Evolutionary conservation across 805 yeast species (phyloP).

Genomic region (Candida montana): DNA sequence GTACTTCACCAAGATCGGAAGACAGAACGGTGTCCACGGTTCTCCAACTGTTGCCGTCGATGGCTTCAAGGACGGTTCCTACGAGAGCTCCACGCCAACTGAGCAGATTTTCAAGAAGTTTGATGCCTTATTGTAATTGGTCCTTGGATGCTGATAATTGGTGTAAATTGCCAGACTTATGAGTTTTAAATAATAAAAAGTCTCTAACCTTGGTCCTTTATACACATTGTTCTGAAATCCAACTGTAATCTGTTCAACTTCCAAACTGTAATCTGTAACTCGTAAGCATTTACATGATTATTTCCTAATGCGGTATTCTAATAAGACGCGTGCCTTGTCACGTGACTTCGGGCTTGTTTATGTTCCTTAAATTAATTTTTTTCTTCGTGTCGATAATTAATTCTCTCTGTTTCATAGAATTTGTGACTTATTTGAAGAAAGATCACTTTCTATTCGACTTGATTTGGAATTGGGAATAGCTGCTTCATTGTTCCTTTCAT

Average conservation of each 20-base stretch:
- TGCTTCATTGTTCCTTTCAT: too few species aligned
- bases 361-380: background rate
- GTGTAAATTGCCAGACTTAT: too few species aligned
- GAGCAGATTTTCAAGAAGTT: constrained; percentile 12
- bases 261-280: too few species aligned
- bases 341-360: background rate
- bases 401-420: too few species aligned
- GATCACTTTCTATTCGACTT: too few species aligned
- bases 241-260: too few species aligned
- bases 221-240: too few species aligned
- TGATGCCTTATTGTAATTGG: constrained; percentile 22
- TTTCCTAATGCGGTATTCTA: constrained; percentile 2
- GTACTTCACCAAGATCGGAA: constrained; percentile 63
- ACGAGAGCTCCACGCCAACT: constrained; percentile 58
- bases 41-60: constrained; percentile 74
- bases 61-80: constrained; percentile 52
- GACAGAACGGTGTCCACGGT: constrained; percentile 76
- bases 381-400: background rate
- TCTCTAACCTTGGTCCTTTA: too few species aligned
- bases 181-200: too few species aligned
- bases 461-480: too few species aligned
- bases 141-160: too few species aligned
- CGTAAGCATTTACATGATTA: background rate
- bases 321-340: constrained; percentile 2
- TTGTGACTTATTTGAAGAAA: too few species aligned